Base-by-base conservation (phyloP, 2,329 filamentous ascomycete species). In the Trichoderma sp. region DNA sequence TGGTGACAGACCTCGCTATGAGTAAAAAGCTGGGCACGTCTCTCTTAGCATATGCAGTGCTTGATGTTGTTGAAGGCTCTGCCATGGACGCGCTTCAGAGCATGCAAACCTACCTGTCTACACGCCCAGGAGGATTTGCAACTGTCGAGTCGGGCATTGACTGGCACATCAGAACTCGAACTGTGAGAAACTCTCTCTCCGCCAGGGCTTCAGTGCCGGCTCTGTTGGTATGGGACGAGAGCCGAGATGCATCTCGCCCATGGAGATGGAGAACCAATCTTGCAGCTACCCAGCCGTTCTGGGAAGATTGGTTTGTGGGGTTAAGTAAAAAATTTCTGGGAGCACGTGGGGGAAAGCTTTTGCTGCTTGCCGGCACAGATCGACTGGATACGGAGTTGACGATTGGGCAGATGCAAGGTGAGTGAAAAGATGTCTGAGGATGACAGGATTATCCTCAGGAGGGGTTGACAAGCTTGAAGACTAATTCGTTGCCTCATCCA, bases 401-500 rank as follows among this genome's bases (percentile, higher is more conserved):
- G 79, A 97, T 97, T 78, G 94, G 94, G 19, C 94, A 97, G 81
- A 97, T 97, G 94, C 94, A 97, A 84, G 94, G 93, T 92, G 82
- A 74, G 80, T 60, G 31, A 16, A 40, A 29, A 24, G 31, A 55
- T 8, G 27, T 1, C 6, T 19, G 27, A 4, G 16, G 24, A 4
- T 14, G 33, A 14, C 27, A 8, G 11, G 33, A 63, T 10, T 47
- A 31, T 29, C 11, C 27, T 19, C 14, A 13, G 47, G 43, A 57
- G 10, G 16, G 33, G 53, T 29, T 53, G 29, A 14, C 33, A n/a
- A 24, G 8, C 11, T 59, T 24, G n/a, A 10, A 27, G n/a, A n/a
- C 53, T 59, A 63, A 62, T 14, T 11, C 3, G 31, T 27, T 27
- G 33, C 49, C 14, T 31, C 24, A 4, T 14, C 14, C 33, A 89